Evolutionary conservation across 2,329 filamentous ascomycete genomes (phyloP).

Genomic region (Fusarium sp.): DNA sequence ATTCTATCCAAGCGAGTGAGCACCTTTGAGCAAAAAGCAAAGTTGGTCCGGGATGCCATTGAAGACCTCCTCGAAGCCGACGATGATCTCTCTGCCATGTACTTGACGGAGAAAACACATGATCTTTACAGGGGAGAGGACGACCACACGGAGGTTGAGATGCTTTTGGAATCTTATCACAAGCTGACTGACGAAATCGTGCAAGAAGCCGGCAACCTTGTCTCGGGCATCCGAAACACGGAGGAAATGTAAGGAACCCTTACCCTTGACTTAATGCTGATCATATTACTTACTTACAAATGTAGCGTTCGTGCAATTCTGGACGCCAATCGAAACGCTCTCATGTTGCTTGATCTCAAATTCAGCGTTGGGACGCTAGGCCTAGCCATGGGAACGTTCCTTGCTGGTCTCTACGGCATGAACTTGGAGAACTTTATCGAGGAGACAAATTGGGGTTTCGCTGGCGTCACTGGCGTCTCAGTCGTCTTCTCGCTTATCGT

Average conservation of each 20-base stretch:
- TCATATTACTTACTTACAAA: constrained; percentile 38
- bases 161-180: constrained; percentile 96
- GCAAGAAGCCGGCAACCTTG: constrained; percentile 90
- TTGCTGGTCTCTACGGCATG: constrained; percentile 99
- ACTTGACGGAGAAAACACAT: constrained; percentile 85
- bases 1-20: constrained; percentile 95
- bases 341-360: constrained; percentile 96
- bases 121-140: constrained; percentile 78
- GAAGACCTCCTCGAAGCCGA: constrained; percentile 96
- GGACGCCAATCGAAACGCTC: constrained; percentile 95
- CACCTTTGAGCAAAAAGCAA: constrained; percentile 96
- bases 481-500: constrained; percentile 77
- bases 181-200: constrained; percentile 98
- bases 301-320: constrained; percentile 90
- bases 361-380: constrained; percentile 95
- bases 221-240: constrained; percentile 94
- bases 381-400: constrained; percentile 92
- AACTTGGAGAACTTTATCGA: constrained; percentile 99
- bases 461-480: constrained; percentile 74
- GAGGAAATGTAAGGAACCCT: constrained; percentile 85
- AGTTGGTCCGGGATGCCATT: constrained; percentile 91
- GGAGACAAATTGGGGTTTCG: constrained; percentile 88
- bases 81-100: constrained; percentile 94
- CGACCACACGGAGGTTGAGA: constrained; percentile 95
- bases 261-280: neutral